A percentile compares a stretch with the other conserved stretches of the same genome.
phyloP scores from a whole-genome alignment of 2,329 filamentous ascomycete genomes.

The Xylariaceae sp. region DNA sequence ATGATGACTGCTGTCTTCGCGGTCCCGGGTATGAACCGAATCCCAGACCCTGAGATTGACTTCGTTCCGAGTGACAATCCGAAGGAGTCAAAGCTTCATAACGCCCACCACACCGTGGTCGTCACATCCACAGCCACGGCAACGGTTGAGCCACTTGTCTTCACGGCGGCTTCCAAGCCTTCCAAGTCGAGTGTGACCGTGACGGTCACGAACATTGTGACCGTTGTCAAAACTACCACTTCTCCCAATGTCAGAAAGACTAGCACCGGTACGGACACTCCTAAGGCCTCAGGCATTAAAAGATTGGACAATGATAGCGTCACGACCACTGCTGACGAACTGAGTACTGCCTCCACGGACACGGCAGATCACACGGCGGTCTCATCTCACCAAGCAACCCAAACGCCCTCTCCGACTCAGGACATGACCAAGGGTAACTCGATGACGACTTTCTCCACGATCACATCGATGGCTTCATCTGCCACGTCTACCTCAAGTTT shows the following conservation, averaged over 20 bases:
- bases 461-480: not conserved
- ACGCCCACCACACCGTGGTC: not conserved
- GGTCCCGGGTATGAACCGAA: not conserved
- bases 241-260: not conserved
- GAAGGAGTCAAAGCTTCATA: not conserved
- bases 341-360: not conserved
- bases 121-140: not conserved
- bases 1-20: slow-evolving; percentile 4
- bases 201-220: not conserved
- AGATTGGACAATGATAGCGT: not conserved
- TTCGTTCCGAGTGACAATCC: not conserved
- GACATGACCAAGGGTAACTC: not conserved
- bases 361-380: not conserved
- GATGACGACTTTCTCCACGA: slow-evolving; percentile 1
- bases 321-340: not conserved
- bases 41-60: not conserved
- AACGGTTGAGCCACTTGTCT: not conserved
- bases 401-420: not conserved
- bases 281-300: not conserved
- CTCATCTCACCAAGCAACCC: not conserved
- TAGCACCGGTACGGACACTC: not conserved
- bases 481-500: slow-evolving; percentile 1
- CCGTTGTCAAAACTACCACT: slow-evolving; percentile 7
- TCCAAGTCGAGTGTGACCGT: not conserved
- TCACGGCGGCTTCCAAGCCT: not conserved